A percentile compares a stretch with the other conserved stretches of the same genome.
phyloP scores from a whole-genome alignment of 78 protist genomes.

The Cavenderia fasciculata region DNA sequence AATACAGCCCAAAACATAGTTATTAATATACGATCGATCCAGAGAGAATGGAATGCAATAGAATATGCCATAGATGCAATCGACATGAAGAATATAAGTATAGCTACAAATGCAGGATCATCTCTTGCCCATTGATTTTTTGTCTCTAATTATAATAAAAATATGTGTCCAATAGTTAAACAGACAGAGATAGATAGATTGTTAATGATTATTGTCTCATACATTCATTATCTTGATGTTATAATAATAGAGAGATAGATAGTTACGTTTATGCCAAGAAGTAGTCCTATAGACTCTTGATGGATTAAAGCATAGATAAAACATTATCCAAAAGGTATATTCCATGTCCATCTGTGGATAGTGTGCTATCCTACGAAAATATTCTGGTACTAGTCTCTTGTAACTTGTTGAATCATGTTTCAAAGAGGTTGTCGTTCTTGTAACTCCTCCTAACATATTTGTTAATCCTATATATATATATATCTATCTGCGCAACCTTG shows the following conservation, averaged over 20 bases:
- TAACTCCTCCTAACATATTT: conserved; percentile 24
- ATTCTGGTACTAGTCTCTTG: conserved; percentile 67
- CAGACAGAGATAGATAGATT: background rate
- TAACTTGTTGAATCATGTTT: conserved; percentile 7
- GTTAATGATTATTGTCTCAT: too few species aligned
- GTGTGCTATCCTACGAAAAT: conserved; percentile 76
- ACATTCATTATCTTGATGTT: background rate
- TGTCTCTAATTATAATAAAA: conserved; percentile 81
- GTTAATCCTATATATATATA: background rate
- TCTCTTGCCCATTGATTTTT: conserved; percentile 98
- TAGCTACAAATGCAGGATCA: conserved; percentile 96
- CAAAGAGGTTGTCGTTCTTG: conserved; percentile 2
- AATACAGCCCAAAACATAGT: conserved; percentile 82
- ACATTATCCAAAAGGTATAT: conserved; percentile 88
- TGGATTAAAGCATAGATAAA: conserved; percentile 84
- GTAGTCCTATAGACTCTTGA: conserved; percentile 81
- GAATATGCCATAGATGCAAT: conserved; percentile 82
- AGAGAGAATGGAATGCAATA: conserved; percentile 66
- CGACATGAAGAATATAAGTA: conserved; percentile 79
- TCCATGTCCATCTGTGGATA: conserved; percentile 92
- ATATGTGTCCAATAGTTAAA: background rate
- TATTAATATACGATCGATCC: conserved; percentile 33
- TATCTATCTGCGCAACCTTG: background rate
- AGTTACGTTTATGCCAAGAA: conserved; percentile 86
- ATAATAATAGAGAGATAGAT: background rate